These are phyloP conservation scores for Lizonia empirigonia DNA, from an alignment of 2,329 filamentous ascomycete genomes.

Conservation along the genomic window DNA sequence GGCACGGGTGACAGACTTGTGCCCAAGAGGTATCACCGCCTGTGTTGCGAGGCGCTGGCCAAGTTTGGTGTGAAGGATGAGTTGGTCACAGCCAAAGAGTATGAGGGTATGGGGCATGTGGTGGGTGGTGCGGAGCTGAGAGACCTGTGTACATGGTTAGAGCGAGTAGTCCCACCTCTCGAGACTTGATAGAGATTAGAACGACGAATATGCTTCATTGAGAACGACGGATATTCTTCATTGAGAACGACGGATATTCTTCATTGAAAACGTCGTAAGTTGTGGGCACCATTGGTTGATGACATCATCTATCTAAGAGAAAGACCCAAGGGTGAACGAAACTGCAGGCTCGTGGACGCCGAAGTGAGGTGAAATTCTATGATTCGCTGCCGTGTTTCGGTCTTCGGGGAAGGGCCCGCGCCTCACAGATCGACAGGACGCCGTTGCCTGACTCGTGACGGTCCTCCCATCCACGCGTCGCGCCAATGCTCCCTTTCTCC, in stretches of 20 bases:
- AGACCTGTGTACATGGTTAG: slow-evolving; percentile 54
- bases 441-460: slow-evolving; percentile 8
- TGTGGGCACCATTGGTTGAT: no score
- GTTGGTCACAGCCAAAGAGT: slow-evolving; percentile 51
- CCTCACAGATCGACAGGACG: slow-evolving; percentile 7
- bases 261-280: no score
- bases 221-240: no score
- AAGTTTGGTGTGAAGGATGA: slow-evolving; percentile 49
- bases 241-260: no score
- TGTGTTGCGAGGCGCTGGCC: slow-evolving; percentile 51
- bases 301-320: no score
- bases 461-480: neutral
- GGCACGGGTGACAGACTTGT: slow-evolving; percentile 56
- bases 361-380: no score
- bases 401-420: neutral
- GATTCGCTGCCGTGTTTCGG: neutral
- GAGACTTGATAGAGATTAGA: no score
- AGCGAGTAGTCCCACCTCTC: slow-evolving; percentile 49
- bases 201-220: no score
- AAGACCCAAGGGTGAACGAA: no score
- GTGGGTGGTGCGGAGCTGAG: slow-evolving; percentile 52
- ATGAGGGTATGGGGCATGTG: slow-evolving; percentile 56
- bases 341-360: no score
- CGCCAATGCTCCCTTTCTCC: slow-evolving; percentile 5
- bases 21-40: slow-evolving; percentile 51